Base-by-base conservation (phyloP, 768 basidiomycete genomes). In the Termitomyces sp. region DNA sequence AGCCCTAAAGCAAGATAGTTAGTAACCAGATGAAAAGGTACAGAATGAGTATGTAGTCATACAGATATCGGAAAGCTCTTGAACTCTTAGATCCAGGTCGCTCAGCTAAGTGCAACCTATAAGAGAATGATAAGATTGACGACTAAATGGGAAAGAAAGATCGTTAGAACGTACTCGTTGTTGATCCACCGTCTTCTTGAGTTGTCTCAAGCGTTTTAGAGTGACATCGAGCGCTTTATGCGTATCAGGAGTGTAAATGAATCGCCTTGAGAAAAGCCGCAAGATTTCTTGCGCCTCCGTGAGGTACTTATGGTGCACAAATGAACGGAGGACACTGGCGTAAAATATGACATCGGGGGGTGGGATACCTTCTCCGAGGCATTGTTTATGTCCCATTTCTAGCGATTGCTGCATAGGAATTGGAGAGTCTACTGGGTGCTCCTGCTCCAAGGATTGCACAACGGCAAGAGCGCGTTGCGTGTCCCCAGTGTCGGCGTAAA, bases 401-500 rank as follows among this genome's bases (percentile, higher is more conserved):
- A 40, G 33, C n/a, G 20, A 22, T 16, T 20, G 20, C 15, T 48
- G 20, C 47, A 58, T 55, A 9, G 54, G 27, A 7, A 25, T 36
- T 23, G 48, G 56, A 27, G 2, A 5, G 11, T 48, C 35, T 22
- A 52, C 48, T 18, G 59, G 51, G 42, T 59, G 52, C 41, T 36
- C 58, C 10, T 38, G 50, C 60, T 79, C 82, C 47, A 83, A 59
- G 13, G 66, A 57, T 11, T 73, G 66, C 32, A 87, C 65, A 31
- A 86, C 66, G 22, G 63, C 50, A 22, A 80, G 62, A 9, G 78
- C 76, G 9, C 66, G 61, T 1, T 9, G 13, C 0, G 67, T 59
- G 35, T 79, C 68, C 1, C 75, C 78, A 15, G 52, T 48, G 15
- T 69, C 65, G 13, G 80, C 79, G 59, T 76, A 84, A 11, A 66